Evolutionary conservation across 1,284 basidiomycete species (phyloP), one percentile per base, ranked within the genome.

Genomic region (Trametes polyzona): DNA sequence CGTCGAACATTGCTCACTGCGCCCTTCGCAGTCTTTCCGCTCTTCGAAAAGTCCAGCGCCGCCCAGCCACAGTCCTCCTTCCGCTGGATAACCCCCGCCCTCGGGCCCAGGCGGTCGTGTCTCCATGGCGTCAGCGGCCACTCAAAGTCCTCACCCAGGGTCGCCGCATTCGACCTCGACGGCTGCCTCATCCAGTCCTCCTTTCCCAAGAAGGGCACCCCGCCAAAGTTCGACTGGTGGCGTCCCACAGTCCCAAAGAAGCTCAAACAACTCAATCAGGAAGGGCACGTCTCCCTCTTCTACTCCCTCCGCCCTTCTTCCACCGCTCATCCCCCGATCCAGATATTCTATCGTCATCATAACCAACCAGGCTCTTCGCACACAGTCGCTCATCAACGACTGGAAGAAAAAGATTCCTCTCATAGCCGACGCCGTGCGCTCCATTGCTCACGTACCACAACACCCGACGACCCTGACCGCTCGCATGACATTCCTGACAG

Each of bases 161-260:
- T 95, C 17, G 91, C 93, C 4, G 82, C 88, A 6, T 93, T 95
- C 65, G 94, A 96, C 68, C 76, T 97, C 5, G 95, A 97, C 68
- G 94, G 92, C 0, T 96, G 93, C 0, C 67, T 96, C 52, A 94
- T 97, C 69, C 83, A 84, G 64, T 82, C 83, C 3, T 76, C 74
- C 36, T 78, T 78, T 41, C 79, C 69, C 40, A 75, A 73, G 62
- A 83, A 80, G 57, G 78, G 74, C n/a, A 37, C 67, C 23, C 69
- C 78, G 42, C 69, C 75, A 0, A 79, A 82, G 62, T 96, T 90
- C 84, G 78, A 83, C 59, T 95, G 92, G 89, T 95, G 92, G 92
- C 73, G 84, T 61, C 69, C 79, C 0, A 69, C 66, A n/a, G 84
- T 97, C 1, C 87, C 87, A 1, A 67, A 70, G 5, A 88, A 84